These are phyloP conservation scores for Neodidymelliopsis sp. DNA, from an alignment of 2,329 filamentous ascomycete species.

Conservation along the genomic window DNA sequence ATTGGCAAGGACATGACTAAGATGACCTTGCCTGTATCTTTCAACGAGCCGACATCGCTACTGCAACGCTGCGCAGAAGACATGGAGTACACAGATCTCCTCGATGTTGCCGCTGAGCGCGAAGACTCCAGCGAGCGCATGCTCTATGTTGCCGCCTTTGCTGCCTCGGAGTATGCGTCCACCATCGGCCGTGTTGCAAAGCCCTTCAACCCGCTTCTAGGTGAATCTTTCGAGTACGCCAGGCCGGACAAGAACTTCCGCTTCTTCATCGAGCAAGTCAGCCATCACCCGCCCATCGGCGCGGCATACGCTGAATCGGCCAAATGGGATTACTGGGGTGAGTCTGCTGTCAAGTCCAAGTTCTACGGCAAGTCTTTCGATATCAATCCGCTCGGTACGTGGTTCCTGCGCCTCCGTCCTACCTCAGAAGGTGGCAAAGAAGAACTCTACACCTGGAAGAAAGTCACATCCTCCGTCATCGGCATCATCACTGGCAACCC, in stretches of 20 bases:
- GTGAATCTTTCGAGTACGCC: constrained; percentile 96
- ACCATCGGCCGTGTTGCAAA: constrained; percentile 97
- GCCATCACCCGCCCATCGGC: constrained; percentile 93
- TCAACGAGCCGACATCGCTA: constrained; percentile 97
- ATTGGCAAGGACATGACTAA: constrained; percentile 99
- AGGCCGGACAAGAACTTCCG: constrained; percentile 96
- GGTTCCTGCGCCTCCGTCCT: constrained; percentile 89
- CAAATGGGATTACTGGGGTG: constrained; percentile 97
- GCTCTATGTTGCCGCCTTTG: constrained; percentile 94
- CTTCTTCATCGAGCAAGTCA: constrained; percentile 98
- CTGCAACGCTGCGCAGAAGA: constrained; percentile 95
- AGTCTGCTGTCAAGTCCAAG: constrained; percentile 93
- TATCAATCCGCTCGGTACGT: constrained; percentile 93
- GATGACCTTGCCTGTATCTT: constrained; percentile 97
- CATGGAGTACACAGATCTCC: constrained; percentile 94
- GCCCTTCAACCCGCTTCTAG: constrained; percentile 94
- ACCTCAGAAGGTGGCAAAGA: constrained; percentile 69
- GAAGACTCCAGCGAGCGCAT: constrained; percentile 88
- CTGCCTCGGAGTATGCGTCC: constrained; percentile 94
- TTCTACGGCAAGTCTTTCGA: constrained; percentile 99
- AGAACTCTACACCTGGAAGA: constrained; percentile 98
- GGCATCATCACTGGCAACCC: constrained; percentile 98
- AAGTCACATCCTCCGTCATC: constrained; percentile 96
- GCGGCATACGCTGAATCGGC: constrained; percentile 92
- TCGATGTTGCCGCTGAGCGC: constrained; percentile 87